A percentile compares a stretch with the other conserved stretches of the same genome.
These are phyloP conservation scores for Amanita molliuscula DNA, from an alignment of 768 basidiomycete species.

Conservation along the genomic window DNA sequence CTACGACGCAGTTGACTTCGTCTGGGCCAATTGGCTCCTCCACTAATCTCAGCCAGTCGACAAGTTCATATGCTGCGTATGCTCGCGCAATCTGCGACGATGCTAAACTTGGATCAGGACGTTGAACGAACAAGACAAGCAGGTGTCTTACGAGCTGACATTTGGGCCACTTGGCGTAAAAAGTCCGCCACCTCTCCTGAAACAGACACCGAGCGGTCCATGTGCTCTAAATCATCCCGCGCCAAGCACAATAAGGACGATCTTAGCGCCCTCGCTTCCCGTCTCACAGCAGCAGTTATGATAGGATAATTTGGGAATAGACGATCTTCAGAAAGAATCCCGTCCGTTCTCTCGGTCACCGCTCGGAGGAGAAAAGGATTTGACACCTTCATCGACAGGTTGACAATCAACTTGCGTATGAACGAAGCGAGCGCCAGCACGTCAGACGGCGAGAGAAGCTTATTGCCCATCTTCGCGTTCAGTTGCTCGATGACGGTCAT, in stretches of 20 bases:
- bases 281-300: constrained; percentile 28
- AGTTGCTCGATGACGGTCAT: constrained; percentile 77
- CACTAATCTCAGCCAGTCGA: constrained; percentile 54
- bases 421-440: constrained; percentile 54
- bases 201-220: constrained; percentile 4
- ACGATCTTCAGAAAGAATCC: constrained; percentile 16
- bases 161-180: constrained; percentile 29
- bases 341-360: constrained; percentile 25
- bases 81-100: constrained; percentile 21
- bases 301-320: constrained; percentile 24
- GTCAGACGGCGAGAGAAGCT: constrained; percentile 47
- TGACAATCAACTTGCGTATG: constrained; percentile 50
- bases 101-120: constrained; percentile 21
- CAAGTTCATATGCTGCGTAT: constrained; percentile 38
- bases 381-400: constrained; percentile 44
- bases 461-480: constrained; percentile 49
- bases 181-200: constrained; percentile 28
- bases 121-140: neutral
- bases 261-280: constrained; percentile 34
- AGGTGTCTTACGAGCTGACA: constrained; percentile 35
- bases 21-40: constrained; percentile 20
- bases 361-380: constrained; percentile 29
- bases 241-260: constrained; percentile 17
- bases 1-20: constrained; percentile 31
- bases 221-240: neutral